These are phyloP conservation scores for Xylaria palmicola DNA, from an alignment of 495 filamentous ascomycete genomes.

Conservation along the genomic window DNA sequence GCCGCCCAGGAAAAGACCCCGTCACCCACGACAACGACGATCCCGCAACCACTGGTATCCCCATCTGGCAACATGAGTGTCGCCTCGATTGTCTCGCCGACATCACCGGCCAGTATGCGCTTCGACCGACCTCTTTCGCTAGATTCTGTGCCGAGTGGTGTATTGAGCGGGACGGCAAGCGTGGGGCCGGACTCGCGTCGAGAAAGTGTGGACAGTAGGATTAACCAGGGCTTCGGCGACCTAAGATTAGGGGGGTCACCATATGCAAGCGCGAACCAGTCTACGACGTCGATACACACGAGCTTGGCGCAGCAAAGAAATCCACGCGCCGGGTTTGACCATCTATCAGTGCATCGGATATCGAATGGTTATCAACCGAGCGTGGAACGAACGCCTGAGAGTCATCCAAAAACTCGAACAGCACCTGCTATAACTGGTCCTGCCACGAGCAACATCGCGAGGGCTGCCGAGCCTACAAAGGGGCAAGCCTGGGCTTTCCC, in stretches of 20 bases:
- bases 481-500: conserved; percentile 83
- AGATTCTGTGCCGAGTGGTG: conserved; percentile 33
- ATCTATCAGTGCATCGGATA: conserved; percentile 50
- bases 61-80: conserved; percentile 55
- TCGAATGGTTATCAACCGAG: conserved; percentile 63
- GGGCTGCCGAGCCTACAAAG: conserved; percentile 76
- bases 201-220: conserved; percentile 75
- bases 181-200: conserved; percentile 55
- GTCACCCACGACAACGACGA: conserved; percentile 44
- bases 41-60: conserved; percentile 47
- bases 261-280: conserved; percentile 74
- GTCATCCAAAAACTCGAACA: conserved; percentile 53
- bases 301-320: conserved; percentile 53
- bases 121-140: conserved; percentile 47
- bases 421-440: conserved; percentile 77
- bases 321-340: conserved; percentile 43
- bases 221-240: conserved; percentile 68
- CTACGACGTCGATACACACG: conserved; percentile 67
- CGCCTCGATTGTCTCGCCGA: conserved; percentile 57
- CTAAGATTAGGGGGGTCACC: conserved; percentile 66
- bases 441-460: conserved; percentile 72
- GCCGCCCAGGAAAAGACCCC: conserved; percentile 53
- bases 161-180: conserved; percentile 21
- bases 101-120: conserved; percentile 40
- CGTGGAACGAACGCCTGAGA: conserved; percentile 52